Conservation (phyloP, 176 grass and related monocot species). For the Musa itinerans region DNA sequence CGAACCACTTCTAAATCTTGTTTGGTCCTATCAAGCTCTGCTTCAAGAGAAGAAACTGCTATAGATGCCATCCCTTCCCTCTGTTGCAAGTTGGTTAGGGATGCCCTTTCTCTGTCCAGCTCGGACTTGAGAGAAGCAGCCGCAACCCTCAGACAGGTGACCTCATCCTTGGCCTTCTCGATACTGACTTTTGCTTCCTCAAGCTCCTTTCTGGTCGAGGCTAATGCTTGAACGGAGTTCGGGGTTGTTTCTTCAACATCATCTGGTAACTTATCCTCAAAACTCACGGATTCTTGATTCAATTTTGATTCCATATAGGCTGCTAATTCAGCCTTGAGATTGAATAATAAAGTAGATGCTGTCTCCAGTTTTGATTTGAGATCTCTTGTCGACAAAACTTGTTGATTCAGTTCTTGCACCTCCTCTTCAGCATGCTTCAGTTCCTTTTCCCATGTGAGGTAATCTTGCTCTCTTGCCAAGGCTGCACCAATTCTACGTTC, state of each 20-base stretch:
- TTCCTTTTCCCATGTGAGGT: conserved; percentile 71
- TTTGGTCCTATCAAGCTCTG: conserved; percentile 61
- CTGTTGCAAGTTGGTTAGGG: conserved; percentile 65
- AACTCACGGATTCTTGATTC: conserved; percentile 35
- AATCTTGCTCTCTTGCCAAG: conserved; percentile 76
- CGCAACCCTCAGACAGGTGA: conserved; percentile 37
- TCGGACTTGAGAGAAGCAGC: conserved; percentile 46
- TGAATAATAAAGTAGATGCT: conserved; percentile 37
- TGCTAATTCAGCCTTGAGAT: conserved; percentile 45
- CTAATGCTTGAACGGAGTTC: conserved; percentile 55
- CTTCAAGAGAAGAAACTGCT: conserved; percentile 73
- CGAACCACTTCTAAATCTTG: conserved; percentile 57
- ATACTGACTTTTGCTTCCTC: conserved; percentile 52
- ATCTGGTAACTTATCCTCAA: conserved; percentile 20
- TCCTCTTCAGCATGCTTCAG: conserved; percentile 61
- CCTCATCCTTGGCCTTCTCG: conserved; percentile 45
- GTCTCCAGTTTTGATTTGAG: conserved; percentile 37
- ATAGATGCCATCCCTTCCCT: conserved; percentile 80
- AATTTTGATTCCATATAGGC: conserved; percentile 50
- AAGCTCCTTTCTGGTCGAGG: conserved; percentile 54
- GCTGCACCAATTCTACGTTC: conserved; percentile 62
- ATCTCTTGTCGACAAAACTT: conserved; percentile 44
- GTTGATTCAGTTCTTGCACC: conserved; percentile 40
- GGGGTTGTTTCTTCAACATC: conserved; percentile 42
- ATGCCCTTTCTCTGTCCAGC: conserved; percentile 52